phyloP scores from a whole-genome alignment of 768 basidiomycete genomes.

The Cantharellus cinnabarinus region DNA sequence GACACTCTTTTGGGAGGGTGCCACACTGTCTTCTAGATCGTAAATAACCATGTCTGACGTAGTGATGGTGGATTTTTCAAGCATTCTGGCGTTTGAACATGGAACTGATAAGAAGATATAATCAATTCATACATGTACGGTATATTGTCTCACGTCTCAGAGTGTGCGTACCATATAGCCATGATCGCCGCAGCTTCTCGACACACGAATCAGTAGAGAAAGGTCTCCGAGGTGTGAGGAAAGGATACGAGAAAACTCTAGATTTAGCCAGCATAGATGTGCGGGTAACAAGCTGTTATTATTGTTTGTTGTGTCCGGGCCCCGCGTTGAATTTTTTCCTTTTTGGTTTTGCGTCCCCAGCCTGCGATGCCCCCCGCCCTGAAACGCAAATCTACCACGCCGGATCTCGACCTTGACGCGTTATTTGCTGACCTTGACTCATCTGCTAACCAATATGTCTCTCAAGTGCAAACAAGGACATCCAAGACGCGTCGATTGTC shows the following conservation, averaged over 20 bases:
- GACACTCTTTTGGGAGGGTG: slow-evolving; percentile 32
- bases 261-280: no score
- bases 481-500: not conserved
- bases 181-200: not conserved
- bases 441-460: not conserved
- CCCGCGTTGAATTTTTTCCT: not conserved
- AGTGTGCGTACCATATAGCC: not conserved
- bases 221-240: not conserved
- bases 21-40: slow-evolving; percentile 75
- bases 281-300: no score
- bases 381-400: not conserved
- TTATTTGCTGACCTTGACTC: not conserved
- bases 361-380: not conserved
- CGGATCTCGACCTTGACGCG: not conserved
- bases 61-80: slow-evolving; percentile 47
- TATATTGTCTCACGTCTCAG: not conserved
- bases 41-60: slow-evolving; percentile 62
- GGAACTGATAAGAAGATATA: slow-evolving; percentile 31
- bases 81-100: slow-evolving; percentile 57
- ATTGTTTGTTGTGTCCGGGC: no score
- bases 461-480: not conserved
- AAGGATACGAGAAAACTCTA: no score
- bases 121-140: not conserved
- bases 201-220: not conserved
- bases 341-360: not conserved